Conservation (phyloP, 169 alveolate species). For the Eimeria brunetti region DNA sequence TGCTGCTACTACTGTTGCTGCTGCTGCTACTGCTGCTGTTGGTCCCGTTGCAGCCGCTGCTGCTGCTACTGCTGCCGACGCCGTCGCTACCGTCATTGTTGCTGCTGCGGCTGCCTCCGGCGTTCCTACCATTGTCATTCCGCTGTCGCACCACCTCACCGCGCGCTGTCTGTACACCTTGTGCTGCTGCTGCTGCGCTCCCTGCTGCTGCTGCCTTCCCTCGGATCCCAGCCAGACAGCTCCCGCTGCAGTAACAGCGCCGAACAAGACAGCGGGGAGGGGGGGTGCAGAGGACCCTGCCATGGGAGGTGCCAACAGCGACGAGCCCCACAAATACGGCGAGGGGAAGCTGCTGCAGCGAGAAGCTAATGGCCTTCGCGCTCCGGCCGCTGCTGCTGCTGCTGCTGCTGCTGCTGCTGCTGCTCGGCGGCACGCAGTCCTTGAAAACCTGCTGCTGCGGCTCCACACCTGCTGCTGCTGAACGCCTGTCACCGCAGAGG, state of each 20-base stretch:
- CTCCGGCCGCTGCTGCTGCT: not conserved
- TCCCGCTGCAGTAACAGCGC: slow-evolving; percentile 47
- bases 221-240: not conserved
- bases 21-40: not conserved
- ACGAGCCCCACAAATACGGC: slow-evolving; percentile 44
- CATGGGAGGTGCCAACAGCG: slow-evolving; percentile 30
- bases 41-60: not conserved
- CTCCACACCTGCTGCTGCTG: slow-evolving; percentile 21
- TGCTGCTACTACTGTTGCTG: slow-evolving; percentile 3
- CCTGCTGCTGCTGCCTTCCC: not conserved
- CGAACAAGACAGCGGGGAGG: slow-evolving; percentile 51
- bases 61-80: not conserved
- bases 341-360: slow-evolving; percentile 38
- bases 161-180: not conserved
- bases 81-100: not conserved
- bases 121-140: not conserved
- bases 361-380: slow-evolving; percentile 53
- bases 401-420: not conserved
- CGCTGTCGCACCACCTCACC: not conserved
- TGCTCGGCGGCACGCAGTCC: not conserved
- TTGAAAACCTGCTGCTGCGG: not conserved
- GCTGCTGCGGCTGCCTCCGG: not conserved
- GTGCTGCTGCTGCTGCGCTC: not conserved
- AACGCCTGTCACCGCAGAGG: not conserved
- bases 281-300: slow-evolving; percentile 37